Percentiles rank a stretch among this genome's conserved stretches.
Conservation (phyloP, 768 basidiomycete genomes). For the Rhizopogon salebrosus region DNA sequence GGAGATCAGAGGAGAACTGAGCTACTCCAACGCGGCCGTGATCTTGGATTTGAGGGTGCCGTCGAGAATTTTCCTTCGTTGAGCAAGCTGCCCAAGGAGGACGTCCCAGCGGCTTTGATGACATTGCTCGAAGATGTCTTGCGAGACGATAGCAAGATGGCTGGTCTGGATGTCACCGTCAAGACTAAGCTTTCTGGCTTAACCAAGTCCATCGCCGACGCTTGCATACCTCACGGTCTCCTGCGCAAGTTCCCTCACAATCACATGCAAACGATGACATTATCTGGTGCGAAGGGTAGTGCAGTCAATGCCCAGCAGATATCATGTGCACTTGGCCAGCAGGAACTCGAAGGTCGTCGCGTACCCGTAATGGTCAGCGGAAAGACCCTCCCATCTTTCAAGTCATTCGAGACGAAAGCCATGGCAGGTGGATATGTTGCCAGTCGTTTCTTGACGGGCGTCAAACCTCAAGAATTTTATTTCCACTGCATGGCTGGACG, state of each 20-base stretch:
- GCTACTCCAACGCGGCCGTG: constrained; percentile 60
- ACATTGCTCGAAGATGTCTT: constrained; percentile 85
- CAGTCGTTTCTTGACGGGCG: constrained; percentile 96
- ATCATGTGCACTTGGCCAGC: constrained; percentile 96
- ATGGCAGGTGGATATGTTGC: constrained; percentile 98
- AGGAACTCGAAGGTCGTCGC: constrained; percentile 96
- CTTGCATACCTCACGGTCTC: constrained; percentile 80
- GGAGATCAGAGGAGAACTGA: constrained; percentile 68
- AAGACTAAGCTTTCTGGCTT: constrained; percentile 82
- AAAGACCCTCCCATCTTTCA: constrained; percentile 96
- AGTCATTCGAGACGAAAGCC: constrained; percentile 94
- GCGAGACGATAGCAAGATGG: constrained; percentile 96
- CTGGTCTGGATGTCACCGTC: constrained; percentile 89
- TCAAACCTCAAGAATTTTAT: constrained; percentile 98
- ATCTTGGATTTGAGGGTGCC: constrained; percentile 81
- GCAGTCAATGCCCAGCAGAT: constrained; percentile 97
- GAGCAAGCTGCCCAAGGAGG: constrained; percentile 39
- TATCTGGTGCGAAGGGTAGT: constrained; percentile 96
- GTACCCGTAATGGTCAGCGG: constrained; percentile 99
- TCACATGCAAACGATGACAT: constrained; percentile 99
- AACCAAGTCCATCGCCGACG: constrained; percentile 85
- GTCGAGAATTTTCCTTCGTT: constrained; percentile 88
- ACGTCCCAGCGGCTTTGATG: constrained; percentile 53
- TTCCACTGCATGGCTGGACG: constrained; percentile 99
- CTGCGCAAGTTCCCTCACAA: constrained; percentile 95